Evolutionary conservation across 345 rosid genomes (phyloP), one percentile per base, ranked within the genome.

Genomic region (Trapa incisa): DNA sequence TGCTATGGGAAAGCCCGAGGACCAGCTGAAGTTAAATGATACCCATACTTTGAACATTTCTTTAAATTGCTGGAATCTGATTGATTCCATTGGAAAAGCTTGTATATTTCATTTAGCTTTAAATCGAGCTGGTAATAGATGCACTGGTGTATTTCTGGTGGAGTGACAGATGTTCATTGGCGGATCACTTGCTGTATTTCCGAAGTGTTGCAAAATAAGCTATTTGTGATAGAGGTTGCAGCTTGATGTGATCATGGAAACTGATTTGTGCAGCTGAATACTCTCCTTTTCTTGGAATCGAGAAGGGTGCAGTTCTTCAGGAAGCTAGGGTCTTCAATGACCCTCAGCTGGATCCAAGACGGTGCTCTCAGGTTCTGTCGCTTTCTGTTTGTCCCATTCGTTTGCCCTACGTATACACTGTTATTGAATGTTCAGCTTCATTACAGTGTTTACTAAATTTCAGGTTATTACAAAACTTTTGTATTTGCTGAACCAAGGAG

Each of bases 261-360:
- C 47, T 22, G 39, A 47, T 47, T 66, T 61, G 52, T 70, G 74
- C 80, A 87, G 97, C 86, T 41, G 99, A 94, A 63, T 94, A 82
- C 82, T 91, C 97, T 69, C 99, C 99, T 0, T 94, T 91, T 75
- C 43, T 86, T 74, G 99, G 99, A 65, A 89, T 94, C 33, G 99
- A 94, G 86, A 94, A 94, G 75, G 97, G 99, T 22, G 97, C 97
- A 3, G 97, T 91, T 56, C 97, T 94, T 76, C 99, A 94, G 78
- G 99, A 94, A 74, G 95, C 95, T 69, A 86, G 99, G 79, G 92
- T 94, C 75, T 94, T 94, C 77, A 91, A 94, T 72, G 99, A 94
- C 33, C 89, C 99, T 66, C 99, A 94, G 80, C 89, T 94, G 79
- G 99, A 94, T 80, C 86, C 99, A 16, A 78, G 97, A 82, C 83